A percentile compares a stretch with the other conserved stretches of the same genome.
These are phyloP conservation scores for Chlorella sp. DNA, from an alignment of 139 green algal genomes.

Conservation along the genomic window DNA sequence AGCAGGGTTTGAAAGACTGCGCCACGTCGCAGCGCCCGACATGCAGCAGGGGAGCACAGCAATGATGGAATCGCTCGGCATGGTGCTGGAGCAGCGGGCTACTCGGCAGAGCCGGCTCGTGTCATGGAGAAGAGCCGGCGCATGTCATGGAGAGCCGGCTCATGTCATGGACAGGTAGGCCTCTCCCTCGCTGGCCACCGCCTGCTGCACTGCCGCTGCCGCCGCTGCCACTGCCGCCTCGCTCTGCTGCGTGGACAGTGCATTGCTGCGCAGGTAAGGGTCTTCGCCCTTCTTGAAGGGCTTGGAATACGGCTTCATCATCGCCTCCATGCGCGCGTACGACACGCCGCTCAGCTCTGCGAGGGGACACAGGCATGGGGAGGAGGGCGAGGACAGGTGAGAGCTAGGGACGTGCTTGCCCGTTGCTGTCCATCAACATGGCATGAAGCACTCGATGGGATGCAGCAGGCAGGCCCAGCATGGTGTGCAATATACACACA, in stretches of 20 bases:
- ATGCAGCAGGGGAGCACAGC: too few relatives aligned
- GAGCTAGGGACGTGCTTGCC: not conserved
- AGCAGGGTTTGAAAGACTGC: too few relatives aligned
- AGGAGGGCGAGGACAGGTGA: not conserved
- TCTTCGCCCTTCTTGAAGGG: constrained; percentile 45
- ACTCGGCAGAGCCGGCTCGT: too few relatives aligned
- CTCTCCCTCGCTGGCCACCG: not conserved
- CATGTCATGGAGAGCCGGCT: too few relatives aligned
- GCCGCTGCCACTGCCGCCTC: not conserved
- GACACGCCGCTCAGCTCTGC: constrained; percentile 34
- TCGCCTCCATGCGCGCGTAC: constrained; percentile 33
- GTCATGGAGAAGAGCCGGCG: too few relatives aligned
- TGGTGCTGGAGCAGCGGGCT: too few relatives aligned
- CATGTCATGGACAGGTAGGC: too few relatives aligned
- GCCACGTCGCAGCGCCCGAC: too few relatives aligned
- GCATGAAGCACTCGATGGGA: not conserved
- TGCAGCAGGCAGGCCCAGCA: not conserved
- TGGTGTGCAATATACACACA: not conserved
- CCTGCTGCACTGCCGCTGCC: not conserved
- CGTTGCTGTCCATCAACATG: not conserved
- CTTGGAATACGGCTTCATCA: constrained; percentile 47
- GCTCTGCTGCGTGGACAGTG: constrained; percentile 21
- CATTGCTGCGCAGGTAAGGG: constrained; percentile 18
- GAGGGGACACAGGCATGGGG: not conserved
- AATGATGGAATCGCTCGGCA: too few relatives aligned